A percentile compares a stretch with the other conserved stretches of the same genome.
Evolutionary conservation across 768 basidiomycete species (phyloP).

Genomic region (Lyophyllum shimeji): DNA sequence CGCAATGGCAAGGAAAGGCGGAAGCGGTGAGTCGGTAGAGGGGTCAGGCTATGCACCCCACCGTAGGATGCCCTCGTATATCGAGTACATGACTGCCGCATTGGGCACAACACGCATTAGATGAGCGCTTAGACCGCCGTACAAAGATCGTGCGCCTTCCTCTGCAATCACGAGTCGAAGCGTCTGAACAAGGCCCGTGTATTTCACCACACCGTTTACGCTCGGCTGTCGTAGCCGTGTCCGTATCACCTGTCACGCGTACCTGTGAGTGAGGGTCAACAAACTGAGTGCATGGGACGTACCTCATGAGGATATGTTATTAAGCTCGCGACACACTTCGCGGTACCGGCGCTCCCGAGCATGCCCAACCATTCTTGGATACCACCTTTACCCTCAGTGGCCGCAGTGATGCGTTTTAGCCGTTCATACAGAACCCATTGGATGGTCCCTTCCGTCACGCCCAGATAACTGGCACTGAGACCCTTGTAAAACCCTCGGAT

Average conservation of each 20-base stretch:
- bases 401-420: constrained; percentile 68
- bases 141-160: constrained; percentile 84
- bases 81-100: constrained; percentile 94
- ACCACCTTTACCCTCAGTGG: constrained; percentile 55
- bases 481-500: constrained; percentile 92
- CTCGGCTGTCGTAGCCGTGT: constrained; percentile 91
- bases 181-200: constrained; percentile 85
- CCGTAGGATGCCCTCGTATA: constrained; percentile 83
- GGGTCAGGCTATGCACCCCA: constrained; percentile 37
- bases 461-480: constrained; percentile 90
- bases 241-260: constrained; percentile 69
- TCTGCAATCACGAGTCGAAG: constrained; percentile 83
- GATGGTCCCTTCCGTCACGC: constrained; percentile 94
- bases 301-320: constrained; percentile 99
- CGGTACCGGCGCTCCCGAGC: constrained; percentile 87
- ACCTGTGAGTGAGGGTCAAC: constrained; percentile 2
- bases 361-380: constrained; percentile 73
- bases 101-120: constrained; percentile 97
- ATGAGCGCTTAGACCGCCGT: constrained; percentile 92
- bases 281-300: constrained; percentile 21
- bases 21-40: background rate
- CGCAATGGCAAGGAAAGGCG: background rate
- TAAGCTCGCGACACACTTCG: constrained; percentile 90
- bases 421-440: constrained; percentile 98
- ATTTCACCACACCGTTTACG: constrained; percentile 76